Conservation (phyloP, 495 filamentous ascomycete genomes). For the Talaromyces borbonicus region DNA sequence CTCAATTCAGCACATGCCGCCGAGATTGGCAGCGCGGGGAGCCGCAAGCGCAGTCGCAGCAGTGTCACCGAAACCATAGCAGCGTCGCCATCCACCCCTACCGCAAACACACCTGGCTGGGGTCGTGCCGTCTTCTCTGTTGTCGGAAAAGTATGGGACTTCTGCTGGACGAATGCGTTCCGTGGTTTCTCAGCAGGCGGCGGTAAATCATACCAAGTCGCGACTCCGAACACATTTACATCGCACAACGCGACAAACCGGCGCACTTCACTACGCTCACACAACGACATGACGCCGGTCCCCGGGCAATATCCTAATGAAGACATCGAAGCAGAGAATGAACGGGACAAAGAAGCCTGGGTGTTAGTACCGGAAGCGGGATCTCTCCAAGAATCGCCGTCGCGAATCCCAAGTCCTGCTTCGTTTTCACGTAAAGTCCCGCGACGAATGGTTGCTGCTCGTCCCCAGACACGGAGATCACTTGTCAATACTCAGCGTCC, state of each 20-base stretch:
- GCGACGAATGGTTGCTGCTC: conserved; percentile 10
- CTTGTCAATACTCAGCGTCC: conserved; percentile 14
- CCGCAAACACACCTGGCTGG: conserved; percentile 20
- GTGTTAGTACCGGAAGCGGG: conserved; percentile 53
- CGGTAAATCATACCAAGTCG: conserved; percentile 55
- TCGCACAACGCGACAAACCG: conserved; percentile 17
- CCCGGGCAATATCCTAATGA: conserved; percentile 36
- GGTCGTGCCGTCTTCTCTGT: conserved; percentile 43
- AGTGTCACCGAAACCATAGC: conserved; percentile 21
- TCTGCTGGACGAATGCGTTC: conserved; percentile 66
- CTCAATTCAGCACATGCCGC: conserved; percentile 18
- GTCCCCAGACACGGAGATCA: conserved; percentile 12
- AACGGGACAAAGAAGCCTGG: conserved; percentile 53
- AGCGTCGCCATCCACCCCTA: conserved; percentile 13
- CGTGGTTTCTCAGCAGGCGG: conserved; percentile 79
- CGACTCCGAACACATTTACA: conserved; percentile 10
- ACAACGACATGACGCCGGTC: conserved; percentile 17
- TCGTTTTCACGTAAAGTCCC: conserved; percentile 15
- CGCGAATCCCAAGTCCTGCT: conserved; percentile 15
- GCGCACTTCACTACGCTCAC: conserved; percentile 11
- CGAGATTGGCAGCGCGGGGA: conserved; percentile 15
- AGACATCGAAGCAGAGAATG: conserved; percentile 17
- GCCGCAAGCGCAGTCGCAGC: conserved; percentile 34
- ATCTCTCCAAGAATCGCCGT: neutral
- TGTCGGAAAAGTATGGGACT: conserved; percentile 72